Base-by-base conservation (phyloP, 2,329 filamentous ascomycete genomes). In the Sclerotinia glacialis region DNA sequence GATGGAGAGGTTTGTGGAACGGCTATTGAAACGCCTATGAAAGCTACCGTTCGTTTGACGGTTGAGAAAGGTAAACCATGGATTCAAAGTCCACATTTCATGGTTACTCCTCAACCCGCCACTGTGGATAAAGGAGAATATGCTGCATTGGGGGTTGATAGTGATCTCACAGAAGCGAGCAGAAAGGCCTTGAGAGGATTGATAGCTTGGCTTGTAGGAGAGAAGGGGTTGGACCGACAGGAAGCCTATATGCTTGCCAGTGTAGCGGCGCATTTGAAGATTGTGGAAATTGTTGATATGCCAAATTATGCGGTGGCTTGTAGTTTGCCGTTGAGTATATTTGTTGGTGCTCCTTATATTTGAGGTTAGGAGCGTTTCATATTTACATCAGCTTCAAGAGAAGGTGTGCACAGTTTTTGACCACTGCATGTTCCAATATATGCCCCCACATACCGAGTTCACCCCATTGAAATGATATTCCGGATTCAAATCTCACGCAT, bases 1-100 rank as follows among this genome's bases (percentile, higher is more conserved):
- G 82, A 84, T 67, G 83, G 83, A 4, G 83, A 85, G 69, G 80
- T 85, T 28, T 84, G 82, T 69, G 82, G 83, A 7, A 83, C 82
- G n/a, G 83, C 83, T 8, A 83, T 85, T 70, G 83, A 85, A 76
- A 84, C 82, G 34, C 78, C 81, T 1, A 81, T 83, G 75, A 79
- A 76, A 67, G 83, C 82, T 0, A 79, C 78, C 0, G 70, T 85
- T 44, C 78, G 79, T n/a, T 77, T 85, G 46, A 81, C 79, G 3
- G 75, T 84, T 8, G 77, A 80, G 66, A 83, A 82, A 72, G 76
- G 77, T 60, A 81, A 78, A 69, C 71, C 76, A 16, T 83, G 79
- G 78, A 76, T 83, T 37, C 77, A 77, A 37, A 78, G 79, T 23
- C 83, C 83, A 49, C 82, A 84, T 72, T 83, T 80, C 4, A 9